Evolutionary conservation across 192 early-diverging fungal genomes (phyloP).

Genomic region (Glomus cerebriforme): DNA sequence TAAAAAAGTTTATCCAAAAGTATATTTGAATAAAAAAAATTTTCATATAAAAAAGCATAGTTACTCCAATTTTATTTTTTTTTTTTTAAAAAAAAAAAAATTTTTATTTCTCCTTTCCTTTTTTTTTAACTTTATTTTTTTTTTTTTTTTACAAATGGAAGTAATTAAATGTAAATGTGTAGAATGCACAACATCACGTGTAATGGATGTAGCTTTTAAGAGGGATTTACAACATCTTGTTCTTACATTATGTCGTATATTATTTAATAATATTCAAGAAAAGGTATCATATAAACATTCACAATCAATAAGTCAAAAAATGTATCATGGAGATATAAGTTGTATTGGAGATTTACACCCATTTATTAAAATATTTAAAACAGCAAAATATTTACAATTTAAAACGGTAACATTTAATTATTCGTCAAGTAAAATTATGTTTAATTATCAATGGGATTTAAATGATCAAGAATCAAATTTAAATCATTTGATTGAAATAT

Average conservation of each 20-base stretch:
- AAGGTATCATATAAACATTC: neutral
- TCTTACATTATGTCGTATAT: neutral
- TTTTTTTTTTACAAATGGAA: neutral
- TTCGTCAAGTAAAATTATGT: neutral
- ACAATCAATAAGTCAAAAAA: neutral
- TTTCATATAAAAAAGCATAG: no score
- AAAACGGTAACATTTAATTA: neutral
- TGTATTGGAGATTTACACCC: neutral
- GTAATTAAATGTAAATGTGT: conserved; percentile 7
- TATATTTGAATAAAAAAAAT: no score
- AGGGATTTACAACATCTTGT: conserved; percentile 10
- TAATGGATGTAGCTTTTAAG: neutral
- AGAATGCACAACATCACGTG: conserved; percentile 4
- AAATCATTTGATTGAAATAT: neutral
- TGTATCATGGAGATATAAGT: conserved; percentile 6
- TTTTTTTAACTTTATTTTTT: neutral
- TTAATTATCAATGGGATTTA: conserved; percentile 1
- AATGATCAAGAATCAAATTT: neutral
- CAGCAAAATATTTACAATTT: neutral
- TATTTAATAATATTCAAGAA: conserved; percentile 1
- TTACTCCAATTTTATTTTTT: no score
- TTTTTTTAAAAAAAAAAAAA: neutral
- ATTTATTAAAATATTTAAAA: neutral
- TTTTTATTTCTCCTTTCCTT: neutral
- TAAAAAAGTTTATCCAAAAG: no score